These are phyloP conservation scores for Cytospora leucostoma DNA, from an alignment of 2,329 filamentous ascomycete genomes.

Conservation along the genomic window DNA sequence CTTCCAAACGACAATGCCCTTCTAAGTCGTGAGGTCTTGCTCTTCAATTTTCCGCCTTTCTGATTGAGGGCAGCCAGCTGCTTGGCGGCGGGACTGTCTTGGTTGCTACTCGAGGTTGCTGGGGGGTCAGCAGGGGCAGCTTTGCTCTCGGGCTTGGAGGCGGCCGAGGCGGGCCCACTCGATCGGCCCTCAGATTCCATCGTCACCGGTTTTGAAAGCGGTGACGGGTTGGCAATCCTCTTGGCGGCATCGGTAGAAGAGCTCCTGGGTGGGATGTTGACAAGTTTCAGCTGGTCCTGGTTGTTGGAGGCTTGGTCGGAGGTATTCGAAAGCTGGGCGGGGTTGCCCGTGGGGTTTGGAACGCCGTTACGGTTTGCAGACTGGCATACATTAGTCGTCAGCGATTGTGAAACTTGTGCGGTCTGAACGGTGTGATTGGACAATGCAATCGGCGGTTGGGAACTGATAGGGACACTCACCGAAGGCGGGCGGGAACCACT, in stretches of 20 bases:
- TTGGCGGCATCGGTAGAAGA: slow-evolving; percentile 69
- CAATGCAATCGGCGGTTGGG: slow-evolving; percentile 35
- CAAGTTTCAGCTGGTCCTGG: slow-evolving; percentile 55
- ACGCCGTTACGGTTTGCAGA: slow-evolving; percentile 59
- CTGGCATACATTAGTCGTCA: slow-evolving; percentile 54
- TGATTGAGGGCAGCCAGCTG: slow-evolving; percentile 86
- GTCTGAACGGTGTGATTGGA: slow-evolving; percentile 44
- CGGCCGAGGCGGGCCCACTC: slow-evolving; percentile 29
- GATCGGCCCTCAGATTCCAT: slow-evolving; percentile 58
- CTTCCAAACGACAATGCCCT: slow-evolving; percentile 97
- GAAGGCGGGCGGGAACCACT: slow-evolving; percentile 63
- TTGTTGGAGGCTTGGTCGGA: slow-evolving; percentile 50
- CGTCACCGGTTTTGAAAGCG: slow-evolving; percentile 70
- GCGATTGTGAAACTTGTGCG: slow-evolving; percentile 37
- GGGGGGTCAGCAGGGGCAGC: slow-evolving; percentile 24
- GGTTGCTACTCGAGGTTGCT: slow-evolving; percentile 38
- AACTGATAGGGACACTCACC: slow-evolving; percentile 53
- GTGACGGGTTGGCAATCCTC: slow-evolving; percentile 67
- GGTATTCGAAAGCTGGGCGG: slow-evolving; percentile 49
- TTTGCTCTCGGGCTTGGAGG: slow-evolving; percentile 33
- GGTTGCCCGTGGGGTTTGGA: slow-evolving; percentile 54
- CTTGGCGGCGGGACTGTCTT: slow-evolving; percentile 73
- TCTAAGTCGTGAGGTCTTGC: slow-evolving; percentile 82
- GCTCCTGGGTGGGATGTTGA: slow-evolving; percentile 61
- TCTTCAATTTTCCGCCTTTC: slow-evolving; percentile 74